These are phyloP conservation scores for Fragilaria radians DNA, from an alignment of 108 stramenopile species.

Conservation along the genomic window DNA sequence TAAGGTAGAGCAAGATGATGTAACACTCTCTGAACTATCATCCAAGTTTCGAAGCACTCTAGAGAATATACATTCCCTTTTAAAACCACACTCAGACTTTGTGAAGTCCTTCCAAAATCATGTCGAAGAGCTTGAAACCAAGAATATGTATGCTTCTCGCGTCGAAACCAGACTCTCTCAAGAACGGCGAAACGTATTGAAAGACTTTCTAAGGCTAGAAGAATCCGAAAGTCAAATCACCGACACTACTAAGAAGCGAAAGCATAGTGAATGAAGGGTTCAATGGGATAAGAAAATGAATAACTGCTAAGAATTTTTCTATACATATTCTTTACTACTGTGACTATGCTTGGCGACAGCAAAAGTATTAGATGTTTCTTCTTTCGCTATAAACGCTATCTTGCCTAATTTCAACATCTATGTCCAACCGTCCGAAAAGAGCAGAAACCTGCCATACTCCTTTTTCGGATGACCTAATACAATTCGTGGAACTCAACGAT, in stretches of 20 bases:
- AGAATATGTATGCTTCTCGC: slow-evolving; percentile 50
- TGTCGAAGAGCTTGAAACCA: neutral
- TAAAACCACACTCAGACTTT: slow-evolving; percentile 16
- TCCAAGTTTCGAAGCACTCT: slow-evolving; percentile 24
- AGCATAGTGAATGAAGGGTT: neutral
- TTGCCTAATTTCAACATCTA: too few species aligned
- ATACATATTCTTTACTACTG: too few species aligned
- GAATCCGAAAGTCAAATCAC: neutral
- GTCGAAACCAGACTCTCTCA: slow-evolving; percentile 41
- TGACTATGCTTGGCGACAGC: too few species aligned
- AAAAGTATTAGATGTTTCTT: too few species aligned
- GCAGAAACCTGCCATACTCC: too few species aligned
- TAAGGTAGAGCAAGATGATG: neutral
- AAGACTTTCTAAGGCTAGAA: slow-evolving; percentile 20
- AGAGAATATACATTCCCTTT: slow-evolving; percentile 29
- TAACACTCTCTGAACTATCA: neutral
- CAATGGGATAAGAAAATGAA: too few species aligned
- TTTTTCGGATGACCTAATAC: too few species aligned
- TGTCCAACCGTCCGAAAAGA: too few species aligned
- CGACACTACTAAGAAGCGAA: neutral
- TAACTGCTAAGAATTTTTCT: too few species aligned
- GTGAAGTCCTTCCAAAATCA: slow-evolving; percentile 40
- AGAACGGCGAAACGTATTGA: slow-evolving; percentile 30
- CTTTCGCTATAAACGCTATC: too few species aligned
- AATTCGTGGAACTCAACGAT: too few species aligned